These are phyloP conservation scores for Usnea hakonensis DNA, from an alignment of 495 filamentous ascomycete species.

Conservation along the genomic window DNA sequence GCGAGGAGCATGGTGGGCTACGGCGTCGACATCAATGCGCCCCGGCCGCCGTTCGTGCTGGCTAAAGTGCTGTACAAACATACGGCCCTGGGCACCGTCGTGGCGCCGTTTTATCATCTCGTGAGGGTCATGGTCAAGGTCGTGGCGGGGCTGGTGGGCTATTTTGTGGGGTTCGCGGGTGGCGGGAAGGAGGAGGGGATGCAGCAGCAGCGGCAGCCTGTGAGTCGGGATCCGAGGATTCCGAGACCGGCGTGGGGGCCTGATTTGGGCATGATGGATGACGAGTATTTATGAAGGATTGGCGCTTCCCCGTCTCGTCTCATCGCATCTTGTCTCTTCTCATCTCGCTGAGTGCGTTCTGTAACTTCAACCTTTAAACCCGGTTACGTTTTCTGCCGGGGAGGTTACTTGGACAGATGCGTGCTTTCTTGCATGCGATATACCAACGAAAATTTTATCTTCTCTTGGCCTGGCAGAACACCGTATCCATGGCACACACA, in stretches of 20 bases:
- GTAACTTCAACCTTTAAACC: too few relatives aligned
- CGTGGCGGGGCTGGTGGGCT: slow-evolving; percentile 7
- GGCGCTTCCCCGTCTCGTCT: too few relatives aligned
- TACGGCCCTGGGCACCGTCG: neutral
- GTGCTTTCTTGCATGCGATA: too few relatives aligned
- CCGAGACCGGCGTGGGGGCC: slow-evolving; percentile 18
- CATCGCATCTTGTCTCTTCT: too few relatives aligned
- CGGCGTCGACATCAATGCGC: slow-evolving; percentile 41
- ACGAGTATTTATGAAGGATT: slow-evolving; percentile 26
- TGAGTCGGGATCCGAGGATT: slow-evolving; percentile 16
- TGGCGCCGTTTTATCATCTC: slow-evolving; percentile 1
- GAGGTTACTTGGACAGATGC: too few relatives aligned
- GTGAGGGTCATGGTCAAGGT: neutral
- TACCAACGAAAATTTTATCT: too few relatives aligned
- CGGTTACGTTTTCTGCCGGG: too few relatives aligned
- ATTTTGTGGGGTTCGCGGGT: slow-evolving; percentile 18
- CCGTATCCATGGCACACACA: too few relatives aligned
- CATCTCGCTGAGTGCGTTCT: too few relatives aligned
- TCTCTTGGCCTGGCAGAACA: too few relatives aligned
- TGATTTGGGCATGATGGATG: slow-evolving; percentile 24
- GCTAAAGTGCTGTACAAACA: slow-evolving; percentile 41
- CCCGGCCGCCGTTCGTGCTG: slow-evolving; percentile 39
- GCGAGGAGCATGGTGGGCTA: slow-evolving; percentile 38
- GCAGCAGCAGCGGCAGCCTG: slow-evolving; percentile 1
- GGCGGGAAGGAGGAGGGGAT: neutral